Conservation (phyloP, 1,284 basidiomycete genomes). For the Psilocybe mexicana region DNA sequence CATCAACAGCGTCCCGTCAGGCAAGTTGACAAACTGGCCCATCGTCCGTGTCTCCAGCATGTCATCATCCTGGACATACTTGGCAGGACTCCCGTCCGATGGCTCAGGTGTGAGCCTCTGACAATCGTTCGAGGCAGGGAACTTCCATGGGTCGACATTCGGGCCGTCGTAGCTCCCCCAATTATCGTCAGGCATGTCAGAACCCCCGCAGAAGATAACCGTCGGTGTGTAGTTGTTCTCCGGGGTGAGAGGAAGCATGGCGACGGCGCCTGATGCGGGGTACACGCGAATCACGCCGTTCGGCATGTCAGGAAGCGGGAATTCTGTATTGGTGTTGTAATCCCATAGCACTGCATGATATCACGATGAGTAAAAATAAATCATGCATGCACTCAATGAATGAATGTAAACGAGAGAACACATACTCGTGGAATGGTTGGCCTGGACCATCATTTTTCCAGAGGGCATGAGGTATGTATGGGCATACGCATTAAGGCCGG, state of each 20-base stretch:
- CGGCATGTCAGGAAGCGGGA: conserved; percentile 60
- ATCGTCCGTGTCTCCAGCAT: conserved; percentile 77
- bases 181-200: conserved; percentile 64
- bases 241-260: conserved; percentile 88
- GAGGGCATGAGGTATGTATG: conserved; percentile 85
- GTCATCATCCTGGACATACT: conserved; percentile 71
- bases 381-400: neutral
- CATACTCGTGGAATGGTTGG: conserved; percentile 81
- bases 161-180: conserved; percentile 72
- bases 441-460: conserved; percentile 83
- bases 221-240: conserved; percentile 87
- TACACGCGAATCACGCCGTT: conserved; percentile 78
- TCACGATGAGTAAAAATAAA: neutral
- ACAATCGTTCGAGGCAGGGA: conserved; percentile 62
- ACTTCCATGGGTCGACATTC: conserved; percentile 58
- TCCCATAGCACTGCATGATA: conserved; percentile 63
- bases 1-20: conserved; percentile 70
- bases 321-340: conserved; percentile 57
- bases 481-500: conserved; percentile 89
- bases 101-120: conserved; percentile 82
- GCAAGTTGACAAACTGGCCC: conserved; percentile 83
- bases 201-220: conserved; percentile 87
- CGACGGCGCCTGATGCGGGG: conserved; percentile 86
- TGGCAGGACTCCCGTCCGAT: conserved; percentile 50
- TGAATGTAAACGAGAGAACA: conserved; percentile 25